These are phyloP conservation scores for Aphanomyces invadans DNA, from an alignment of 352 stramenopile species.

Conservation along the genomic window DNA sequence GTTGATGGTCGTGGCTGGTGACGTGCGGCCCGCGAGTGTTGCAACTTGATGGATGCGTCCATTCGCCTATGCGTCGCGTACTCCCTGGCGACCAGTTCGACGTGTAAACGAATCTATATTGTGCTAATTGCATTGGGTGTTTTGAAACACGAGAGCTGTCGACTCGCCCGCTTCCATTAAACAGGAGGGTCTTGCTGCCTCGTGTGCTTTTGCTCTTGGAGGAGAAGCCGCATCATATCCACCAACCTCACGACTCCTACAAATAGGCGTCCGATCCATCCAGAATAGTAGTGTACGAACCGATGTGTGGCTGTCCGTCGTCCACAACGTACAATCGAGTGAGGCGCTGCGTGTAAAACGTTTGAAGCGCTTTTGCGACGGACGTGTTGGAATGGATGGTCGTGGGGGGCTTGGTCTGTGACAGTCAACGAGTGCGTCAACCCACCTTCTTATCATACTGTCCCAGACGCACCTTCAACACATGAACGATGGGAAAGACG, in stretches of 20 bases:
- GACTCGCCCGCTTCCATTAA: no score
- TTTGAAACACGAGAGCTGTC: no score
- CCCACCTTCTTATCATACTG: not conserved
- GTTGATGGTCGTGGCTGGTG: conserved; percentile 6
- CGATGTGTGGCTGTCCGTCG: not conserved
- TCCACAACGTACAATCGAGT: not conserved
- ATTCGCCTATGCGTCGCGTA: not conserved
- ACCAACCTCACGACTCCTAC: not conserved
- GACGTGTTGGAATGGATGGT: not conserved
- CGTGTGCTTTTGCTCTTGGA: not conserved
- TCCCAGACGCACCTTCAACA: not conserved
- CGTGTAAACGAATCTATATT: not conserved
- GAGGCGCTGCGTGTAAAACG: not conserved
- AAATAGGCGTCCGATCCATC: no score
- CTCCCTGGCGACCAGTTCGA: not conserved
- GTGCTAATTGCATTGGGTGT: no score
- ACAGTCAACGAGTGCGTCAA: no score
- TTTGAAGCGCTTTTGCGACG: not conserved
- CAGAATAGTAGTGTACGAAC: no score
- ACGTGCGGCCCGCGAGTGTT: not conserved
- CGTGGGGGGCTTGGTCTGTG: conserved; percentile 3
- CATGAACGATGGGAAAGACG: conserved; percentile 10
- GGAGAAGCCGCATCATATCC: conserved; percentile 8
- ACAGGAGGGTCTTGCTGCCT: not conserved
- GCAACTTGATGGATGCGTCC: not conserved